phyloP scores from a whole-genome alignment of 352 stramenopile genomes.

The Phytophthora quininea region DNA sequence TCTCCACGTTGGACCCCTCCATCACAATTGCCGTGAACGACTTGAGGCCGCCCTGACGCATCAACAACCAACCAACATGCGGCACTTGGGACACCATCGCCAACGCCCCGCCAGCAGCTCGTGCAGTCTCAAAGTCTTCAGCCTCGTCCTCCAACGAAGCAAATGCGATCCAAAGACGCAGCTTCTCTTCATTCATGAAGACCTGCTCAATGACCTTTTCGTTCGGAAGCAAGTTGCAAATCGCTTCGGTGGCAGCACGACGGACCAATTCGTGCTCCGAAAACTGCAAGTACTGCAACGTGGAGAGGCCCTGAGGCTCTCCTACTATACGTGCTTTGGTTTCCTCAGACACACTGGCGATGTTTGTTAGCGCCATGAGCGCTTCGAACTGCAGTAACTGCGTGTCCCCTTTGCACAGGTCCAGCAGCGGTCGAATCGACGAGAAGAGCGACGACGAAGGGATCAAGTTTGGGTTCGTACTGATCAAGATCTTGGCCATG shows the following conservation, averaged over 20 bases:
- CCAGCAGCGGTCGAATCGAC: conserved; percentile 86
- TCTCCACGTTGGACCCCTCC: conserved; percentile 62
- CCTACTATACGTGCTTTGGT: conserved; percentile 91
- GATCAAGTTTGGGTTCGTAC: conserved; percentile 94
- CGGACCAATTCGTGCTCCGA: conserved; percentile 97
- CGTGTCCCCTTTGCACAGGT: conserved; percentile 95
- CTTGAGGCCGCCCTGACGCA: conserved; percentile 70
- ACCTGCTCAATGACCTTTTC: conserved; percentile 93
- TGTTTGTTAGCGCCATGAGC: conserved; percentile 98
- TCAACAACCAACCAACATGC: conserved; percentile 70
- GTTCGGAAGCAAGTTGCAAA: conserved; percentile 97
- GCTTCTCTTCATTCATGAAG: conserved; percentile 93
- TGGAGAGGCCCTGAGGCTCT: conserved; percentile 73
- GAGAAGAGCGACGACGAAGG: conserved; percentile 79
- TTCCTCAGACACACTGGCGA: conserved; percentile 93
- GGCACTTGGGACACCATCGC: conserved; percentile 93
- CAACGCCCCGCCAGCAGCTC: conserved; percentile 92
- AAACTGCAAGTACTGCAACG: conserved; percentile 94
- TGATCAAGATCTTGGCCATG: conserved; percentile 96
- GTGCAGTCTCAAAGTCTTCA: conserved; percentile 91
- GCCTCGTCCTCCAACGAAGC: conserved; percentile 91
- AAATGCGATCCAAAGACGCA: conserved; percentile 94
- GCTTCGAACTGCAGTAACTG: conserved; percentile 92
- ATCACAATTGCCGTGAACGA: conserved; percentile 65
- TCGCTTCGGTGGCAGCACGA: conserved; percentile 94